These are phyloP conservation scores for Lipomyces orientalis DNA, from an alignment of 805 yeast species.

Conservation along the genomic window DNA sequence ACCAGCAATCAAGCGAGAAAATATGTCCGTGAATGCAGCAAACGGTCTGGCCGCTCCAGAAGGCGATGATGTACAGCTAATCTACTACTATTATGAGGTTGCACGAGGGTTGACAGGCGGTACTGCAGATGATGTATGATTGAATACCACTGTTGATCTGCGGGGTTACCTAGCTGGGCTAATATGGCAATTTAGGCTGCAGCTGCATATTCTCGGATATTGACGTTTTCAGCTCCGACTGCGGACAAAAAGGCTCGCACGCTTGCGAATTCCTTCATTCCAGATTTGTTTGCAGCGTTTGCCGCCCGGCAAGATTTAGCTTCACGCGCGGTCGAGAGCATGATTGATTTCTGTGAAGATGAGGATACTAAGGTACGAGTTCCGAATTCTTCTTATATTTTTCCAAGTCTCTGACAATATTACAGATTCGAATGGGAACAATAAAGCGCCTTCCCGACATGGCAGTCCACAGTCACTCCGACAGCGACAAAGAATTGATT, in stretches of 20 bases:
- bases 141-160: neutral
- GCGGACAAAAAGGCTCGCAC: constrained; percentile 21
- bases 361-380: constrained; percentile 24
- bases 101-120: constrained; percentile 24
- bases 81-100: constrained; percentile 33
- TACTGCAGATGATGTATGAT: constrained; percentile 26
- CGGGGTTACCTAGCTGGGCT: neutral
- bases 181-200: constrained; percentile 18
- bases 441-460: constrained; percentile 25
- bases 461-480: constrained; percentile 11
- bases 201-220: constrained; percentile 23
- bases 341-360: constrained; percentile 35
- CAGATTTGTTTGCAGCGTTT: constrained; percentile 26
- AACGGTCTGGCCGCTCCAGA: constrained; percentile 2
- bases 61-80: constrained; percentile 21
- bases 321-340: constrained; percentile 27
- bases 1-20: neutral
- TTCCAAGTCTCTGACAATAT: neutral
- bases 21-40: neutral
- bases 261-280: constrained; percentile 32
- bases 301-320: constrained; percentile 13
- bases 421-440: constrained; percentile 23
- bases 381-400: neutral
- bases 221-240: constrained; percentile 15
- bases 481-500: constrained; percentile 15